A percentile compares a stretch with the other conserved stretches of the same genome.
These are phyloP conservation scores for Mycena chlorophos DNA, from an alignment of 768 basidiomycete genomes.

Conservation along the genomic window DNA sequence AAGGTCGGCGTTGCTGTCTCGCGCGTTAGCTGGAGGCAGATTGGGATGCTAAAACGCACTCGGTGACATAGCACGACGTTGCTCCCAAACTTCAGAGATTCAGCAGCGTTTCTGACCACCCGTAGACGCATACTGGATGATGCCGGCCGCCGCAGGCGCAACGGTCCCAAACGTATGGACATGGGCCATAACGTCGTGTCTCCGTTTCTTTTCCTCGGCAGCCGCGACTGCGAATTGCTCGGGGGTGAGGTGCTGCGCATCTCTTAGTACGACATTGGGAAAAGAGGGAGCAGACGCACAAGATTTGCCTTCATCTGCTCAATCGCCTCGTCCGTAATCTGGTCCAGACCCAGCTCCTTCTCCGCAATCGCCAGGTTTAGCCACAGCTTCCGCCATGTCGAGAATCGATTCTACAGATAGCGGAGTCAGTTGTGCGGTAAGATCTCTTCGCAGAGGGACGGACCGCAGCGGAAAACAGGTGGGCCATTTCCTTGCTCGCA, in stretches of 20 bases:
- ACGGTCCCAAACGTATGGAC: slow-evolving; percentile 96
- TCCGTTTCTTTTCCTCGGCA: slow-evolving; percentile 91
- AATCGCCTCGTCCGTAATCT: slow-evolving; percentile 87
- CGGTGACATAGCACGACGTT: slow-evolving; percentile 98
- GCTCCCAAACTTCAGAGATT: slow-evolving; percentile 72
- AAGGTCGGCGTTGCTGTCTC: slow-evolving; percentile 96
- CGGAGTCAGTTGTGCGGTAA: neutral
- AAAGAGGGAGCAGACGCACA: slow-evolving; percentile 42
- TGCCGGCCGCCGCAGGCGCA: slow-evolving; percentile 92
- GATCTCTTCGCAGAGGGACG: slow-evolving; percentile 27
- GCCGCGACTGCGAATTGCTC: slow-evolving; percentile 92
- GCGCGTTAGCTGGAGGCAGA: slow-evolving; percentile 3
- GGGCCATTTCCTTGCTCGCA: slow-evolving; percentile 98
- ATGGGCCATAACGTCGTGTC: slow-evolving; percentile 99
- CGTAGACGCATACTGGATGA: slow-evolving; percentile 74
- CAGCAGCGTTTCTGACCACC: neutral
- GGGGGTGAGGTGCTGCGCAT: slow-evolving; percentile 69
- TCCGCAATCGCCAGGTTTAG: slow-evolving; percentile 95
- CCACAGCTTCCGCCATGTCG: slow-evolving; percentile 95
- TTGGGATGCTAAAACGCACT: slow-evolving; percentile 52
- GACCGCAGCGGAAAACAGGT: slow-evolving; percentile 93
- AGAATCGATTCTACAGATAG: slow-evolving; percentile 79
- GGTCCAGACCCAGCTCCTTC: slow-evolving; percentile 83
- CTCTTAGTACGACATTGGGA: slow-evolving; percentile 1
- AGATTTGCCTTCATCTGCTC: slow-evolving; percentile 93